Percentiles rank a stretch among this genome's conserved stretches.
These are phyloP conservation scores for Alloascoidea africana DNA, from an alignment of 805 yeast genomes.

Conservation along the genomic window DNA sequence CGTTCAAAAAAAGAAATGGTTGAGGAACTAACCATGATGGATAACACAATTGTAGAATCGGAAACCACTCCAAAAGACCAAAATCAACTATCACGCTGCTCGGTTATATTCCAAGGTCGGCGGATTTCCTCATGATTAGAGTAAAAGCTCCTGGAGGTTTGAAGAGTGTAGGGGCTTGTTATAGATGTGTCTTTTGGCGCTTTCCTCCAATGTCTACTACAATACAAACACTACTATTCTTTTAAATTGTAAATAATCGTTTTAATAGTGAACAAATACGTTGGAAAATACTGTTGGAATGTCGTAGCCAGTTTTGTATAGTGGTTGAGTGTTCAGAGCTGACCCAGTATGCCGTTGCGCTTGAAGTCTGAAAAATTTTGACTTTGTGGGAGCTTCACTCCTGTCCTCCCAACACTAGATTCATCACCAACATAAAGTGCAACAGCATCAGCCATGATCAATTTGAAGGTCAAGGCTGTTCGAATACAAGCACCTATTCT, in stretches of 20 bases:
- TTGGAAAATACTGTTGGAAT: background rate
- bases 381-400: background rate
- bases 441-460: too few relatives aligned
- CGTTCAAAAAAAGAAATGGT: too few relatives aligned
- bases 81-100: conserved; percentile 38
- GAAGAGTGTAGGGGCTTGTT: too few relatives aligned
- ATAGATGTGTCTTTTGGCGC: too few relatives aligned
- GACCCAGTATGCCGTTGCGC: background rate
- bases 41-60: conserved; percentile 10
- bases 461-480: too few relatives aligned
- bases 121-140: conserved; percentile 30
- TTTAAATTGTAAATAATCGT: background rate
- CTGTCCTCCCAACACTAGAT: background rate
- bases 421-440: too few relatives aligned
- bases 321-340: background rate
- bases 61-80: conserved; percentile 18
- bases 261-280: background rate
- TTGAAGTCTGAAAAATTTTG: background rate
- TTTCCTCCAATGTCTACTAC: background rate
- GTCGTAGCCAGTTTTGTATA: background rate
- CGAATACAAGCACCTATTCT: too few relatives aligned
- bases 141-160: too few relatives aligned
- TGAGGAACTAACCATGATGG: background rate
- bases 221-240: background rate
- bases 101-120: conserved; percentile 32